These are phyloP conservation scores for Chaetomium strumarium DNA, from an alignment of 2,329 filamentous ascomycete genomes.

Conservation along the genomic window DNA sequence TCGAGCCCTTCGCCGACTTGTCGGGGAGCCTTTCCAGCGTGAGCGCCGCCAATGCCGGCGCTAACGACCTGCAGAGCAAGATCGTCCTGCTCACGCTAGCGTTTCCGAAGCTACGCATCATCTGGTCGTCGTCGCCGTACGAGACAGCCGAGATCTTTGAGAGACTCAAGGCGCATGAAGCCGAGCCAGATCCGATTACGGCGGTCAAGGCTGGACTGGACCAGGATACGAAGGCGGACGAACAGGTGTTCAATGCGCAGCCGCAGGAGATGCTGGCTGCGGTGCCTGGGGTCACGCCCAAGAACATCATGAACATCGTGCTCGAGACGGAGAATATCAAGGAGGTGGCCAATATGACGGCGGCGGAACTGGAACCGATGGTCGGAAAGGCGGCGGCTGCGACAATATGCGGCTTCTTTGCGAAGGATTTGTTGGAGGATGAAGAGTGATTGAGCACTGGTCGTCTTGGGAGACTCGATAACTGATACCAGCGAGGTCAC, in stretches of 20 bases:
- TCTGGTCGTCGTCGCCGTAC: conserved; percentile 90
- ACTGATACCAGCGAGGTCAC: no score
- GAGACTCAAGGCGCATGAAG: conserved; percentile 80
- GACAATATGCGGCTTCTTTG: conserved; percentile 78
- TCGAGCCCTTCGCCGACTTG: conserved; percentile 71
- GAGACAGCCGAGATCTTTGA: conserved; percentile 97
- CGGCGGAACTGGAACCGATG: conserved; percentile 63
- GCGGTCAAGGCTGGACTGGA: conserved; percentile 75
- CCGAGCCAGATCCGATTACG: conserved; percentile 83
- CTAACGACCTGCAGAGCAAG: conserved; percentile 80
- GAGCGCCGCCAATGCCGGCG: conserved; percentile 46
- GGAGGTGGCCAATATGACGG: conserved; percentile 82
- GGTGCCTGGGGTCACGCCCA: conserved; percentile 77
- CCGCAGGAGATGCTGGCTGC: conserved; percentile 85
- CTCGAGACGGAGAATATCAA: conserved; percentile 68
- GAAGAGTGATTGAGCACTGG: conserved; percentile 23
- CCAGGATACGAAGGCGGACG: conserved; percentile 39
- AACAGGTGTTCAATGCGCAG: conserved; percentile 72
- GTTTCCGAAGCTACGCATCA: conserved; percentile 82
- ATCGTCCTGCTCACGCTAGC: conserved; percentile 87
- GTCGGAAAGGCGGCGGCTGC: conserved; percentile 73
- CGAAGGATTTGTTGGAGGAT: conserved; percentile 53
- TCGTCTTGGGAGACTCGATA: no score
- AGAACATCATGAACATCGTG: conserved; percentile 68
- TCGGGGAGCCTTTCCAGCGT: conserved; percentile 57